Percentiles rank a stretch among this genome's conserved stretches.
These are phyloP conservation scores for Beauveria brongniartii DNA, from an alignment of 2,329 filamentous ascomycete species.

Conservation along the genomic window DNA sequence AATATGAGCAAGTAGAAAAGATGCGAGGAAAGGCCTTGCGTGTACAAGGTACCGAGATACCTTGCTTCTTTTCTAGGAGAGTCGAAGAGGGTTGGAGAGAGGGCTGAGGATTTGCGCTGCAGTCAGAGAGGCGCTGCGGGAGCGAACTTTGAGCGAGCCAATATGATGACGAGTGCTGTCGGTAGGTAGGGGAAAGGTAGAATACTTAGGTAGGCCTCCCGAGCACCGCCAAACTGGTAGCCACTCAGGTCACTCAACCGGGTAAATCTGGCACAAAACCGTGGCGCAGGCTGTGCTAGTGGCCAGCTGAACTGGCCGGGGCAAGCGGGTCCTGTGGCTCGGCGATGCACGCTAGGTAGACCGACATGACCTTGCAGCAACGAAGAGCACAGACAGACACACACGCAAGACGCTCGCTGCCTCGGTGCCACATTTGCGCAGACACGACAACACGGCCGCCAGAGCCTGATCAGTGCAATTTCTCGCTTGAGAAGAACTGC, in stretches of 20 bases:
- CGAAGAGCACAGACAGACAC: not conserved
- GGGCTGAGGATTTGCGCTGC: not conserved
- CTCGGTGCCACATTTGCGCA: constrained; percentile 3
- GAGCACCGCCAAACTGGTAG: not conserved
- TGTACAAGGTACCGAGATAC: no score
- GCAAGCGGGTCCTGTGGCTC: constrained; percentile 20
- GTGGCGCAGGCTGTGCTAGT: constrained; percentile 35
- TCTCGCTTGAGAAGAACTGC: not conserved
- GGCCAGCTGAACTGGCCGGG: constrained; percentile 45
- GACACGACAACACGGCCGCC: not conserved
- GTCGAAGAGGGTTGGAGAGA: no score
- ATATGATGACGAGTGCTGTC: not conserved
- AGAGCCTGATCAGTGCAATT: not conserved
- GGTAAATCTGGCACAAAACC: not conserved
- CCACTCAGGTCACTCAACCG: not conserved
- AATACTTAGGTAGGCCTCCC: not conserved
- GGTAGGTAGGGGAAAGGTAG: not conserved
- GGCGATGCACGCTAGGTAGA: constrained; percentile 1
- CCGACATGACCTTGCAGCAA: not conserved
- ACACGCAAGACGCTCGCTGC: not conserved
- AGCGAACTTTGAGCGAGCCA: not conserved
- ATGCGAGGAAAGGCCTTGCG: no score
- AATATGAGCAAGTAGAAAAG: no score
- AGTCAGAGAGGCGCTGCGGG: not conserved
- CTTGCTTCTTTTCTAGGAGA: no score